Conservation (phyloP, 2,329 filamentous ascomycete species). For the Colletotrichum orchidophilum region DNA sequence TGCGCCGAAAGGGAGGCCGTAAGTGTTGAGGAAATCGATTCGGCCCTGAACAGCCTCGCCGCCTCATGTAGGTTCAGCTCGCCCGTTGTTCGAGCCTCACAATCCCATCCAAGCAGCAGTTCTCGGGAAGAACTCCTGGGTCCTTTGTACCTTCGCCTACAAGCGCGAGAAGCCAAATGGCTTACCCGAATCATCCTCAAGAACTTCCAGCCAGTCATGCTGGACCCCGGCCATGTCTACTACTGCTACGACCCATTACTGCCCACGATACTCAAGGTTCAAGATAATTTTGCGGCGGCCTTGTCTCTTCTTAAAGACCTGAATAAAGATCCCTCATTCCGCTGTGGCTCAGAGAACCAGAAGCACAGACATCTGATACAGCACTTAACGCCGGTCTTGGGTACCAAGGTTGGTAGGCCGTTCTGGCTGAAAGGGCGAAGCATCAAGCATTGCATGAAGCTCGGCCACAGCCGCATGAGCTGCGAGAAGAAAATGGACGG, state of each 20-base stretch:
- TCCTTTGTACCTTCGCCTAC: conserved; percentile 66
- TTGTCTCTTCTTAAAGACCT: conserved; percentile 60
- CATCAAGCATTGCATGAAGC: conserved; percentile 77
- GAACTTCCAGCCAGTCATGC: conserved; percentile 71
- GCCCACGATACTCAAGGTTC: conserved; percentile 74
- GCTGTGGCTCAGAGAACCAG: conserved; percentile 34
- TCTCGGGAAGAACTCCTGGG: conserved; percentile 58
- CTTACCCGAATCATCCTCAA: conserved; percentile 83
- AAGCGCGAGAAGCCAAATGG: conserved; percentile 84
- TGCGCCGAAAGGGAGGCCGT: conserved; percentile 52
- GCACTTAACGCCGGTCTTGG: conserved; percentile 62
- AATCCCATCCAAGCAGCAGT: conserved; percentile 35
- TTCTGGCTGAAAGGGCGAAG: conserved; percentile 73
- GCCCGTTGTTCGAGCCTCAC: conserved; percentile 60
- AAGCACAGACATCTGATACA: conserved; percentile 37
- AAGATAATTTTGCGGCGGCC: conserved; percentile 72
- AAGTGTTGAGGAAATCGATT: conserved; percentile 78
- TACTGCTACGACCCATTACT: conserved; percentile 74
- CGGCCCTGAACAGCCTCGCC: conserved; percentile 71
- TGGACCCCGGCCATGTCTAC: conserved; percentile 67
- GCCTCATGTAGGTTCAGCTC: conserved; percentile 77
- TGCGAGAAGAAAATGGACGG: conserved; percentile 87
- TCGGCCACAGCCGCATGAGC: conserved; percentile 71
- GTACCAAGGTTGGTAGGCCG: conserved; percentile 72
- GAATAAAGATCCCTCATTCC: conserved; percentile 37